Evolutionary conservation across 768 basidiomycete species (phyloP).

Genomic region (Tylopilus intermedius): DNA sequence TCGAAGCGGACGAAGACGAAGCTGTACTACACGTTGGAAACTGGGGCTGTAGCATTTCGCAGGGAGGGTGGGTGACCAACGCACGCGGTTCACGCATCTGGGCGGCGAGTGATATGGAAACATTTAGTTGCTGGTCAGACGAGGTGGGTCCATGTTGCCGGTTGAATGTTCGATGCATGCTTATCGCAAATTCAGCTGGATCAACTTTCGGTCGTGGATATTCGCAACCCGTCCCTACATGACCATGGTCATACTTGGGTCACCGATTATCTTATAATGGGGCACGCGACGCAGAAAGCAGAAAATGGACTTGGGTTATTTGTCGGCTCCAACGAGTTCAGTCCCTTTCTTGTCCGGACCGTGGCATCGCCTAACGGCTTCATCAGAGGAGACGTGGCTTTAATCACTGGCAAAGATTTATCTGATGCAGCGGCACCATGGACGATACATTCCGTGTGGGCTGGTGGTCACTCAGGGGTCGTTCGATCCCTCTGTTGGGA

Average conservation of each 20-base stretch:
- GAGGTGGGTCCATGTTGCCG: slow-evolving; percentile 43
- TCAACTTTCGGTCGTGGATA: slow-evolving; percentile 50
- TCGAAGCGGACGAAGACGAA: slow-evolving; percentile 86
- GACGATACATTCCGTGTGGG: slow-evolving; percentile 49
- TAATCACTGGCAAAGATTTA: slow-evolving; percentile 44
- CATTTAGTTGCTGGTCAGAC: slow-evolving; percentile 76
- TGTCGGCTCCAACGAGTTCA: slow-evolving; percentile 71
- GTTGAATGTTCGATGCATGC: neutral
- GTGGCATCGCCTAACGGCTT: slow-evolving; percentile 1
- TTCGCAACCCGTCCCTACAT: slow-evolving; percentile 61
- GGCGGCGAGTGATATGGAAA: slow-evolving; percentile 94
- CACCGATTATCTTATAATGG: slow-evolving; percentile 71
- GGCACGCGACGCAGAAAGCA: slow-evolving; percentile 28
- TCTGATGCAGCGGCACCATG: slow-evolving; percentile 39
- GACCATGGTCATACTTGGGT: slow-evolving; percentile 58
- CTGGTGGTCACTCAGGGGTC: slow-evolving; percentile 50
- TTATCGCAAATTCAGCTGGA: slow-evolving; percentile 50
- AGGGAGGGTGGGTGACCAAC: slow-evolving; percentile 60
- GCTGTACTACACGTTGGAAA: slow-evolving; percentile 77
- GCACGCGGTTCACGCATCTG: slow-evolving; percentile 48
- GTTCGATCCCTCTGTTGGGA: slow-evolving; percentile 57
- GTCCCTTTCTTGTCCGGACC: neutral
- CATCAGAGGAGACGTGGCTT: slow-evolving; percentile 52
- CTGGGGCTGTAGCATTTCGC: slow-evolving; percentile 77
- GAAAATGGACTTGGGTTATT: slow-evolving; percentile 47